Evolutionary conservation across 2,329 filamentous ascomycete genomes (phyloP), one percentile per base, ranked within the genome.

Genomic region (Dichotomopilus funicola): DNA sequence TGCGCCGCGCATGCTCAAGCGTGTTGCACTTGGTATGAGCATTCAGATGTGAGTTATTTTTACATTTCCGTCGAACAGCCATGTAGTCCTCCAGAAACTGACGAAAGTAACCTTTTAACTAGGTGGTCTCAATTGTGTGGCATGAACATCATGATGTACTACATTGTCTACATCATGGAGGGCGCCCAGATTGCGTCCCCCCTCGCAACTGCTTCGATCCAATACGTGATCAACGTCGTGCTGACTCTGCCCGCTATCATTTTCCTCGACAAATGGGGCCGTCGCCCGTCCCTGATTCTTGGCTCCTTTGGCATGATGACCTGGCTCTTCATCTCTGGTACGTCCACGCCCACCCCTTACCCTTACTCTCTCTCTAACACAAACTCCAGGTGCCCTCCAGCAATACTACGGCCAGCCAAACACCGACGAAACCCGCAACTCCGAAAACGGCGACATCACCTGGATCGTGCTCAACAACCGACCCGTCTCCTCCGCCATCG

Each of bases 221-320:
- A 85, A 63, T 85, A 85, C 62, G 75, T 85, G 55, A 82, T 86
- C 68, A 85, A 85, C 63, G 80, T 85, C 0, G 71, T 72, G 12
- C 71, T 83, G 58, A 85, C 83, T 0, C 68, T 84, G 1, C 80
- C 82, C 0, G 81, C 81, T 11, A 81, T 86, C 36, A 54, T 83
- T 9, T 84, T 76, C 64, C 74, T 86, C 47, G 83, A 86, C 66
- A 75, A 71, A 58, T 74, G 79, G 61, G 81, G 82, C 43, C 79
- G 83, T 7, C 79, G 83, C 0, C 77, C 76, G 0, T 72, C 80
- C 0, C 70, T 86, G 8, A 72, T 85, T 1, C 57, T 77, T 13
- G 81, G 81, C 2, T 75, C 79, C 3, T 78, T 82, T 61, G 65
- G 78, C 47, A 83, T 83, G 79, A 80, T 79, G 68, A 75, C 74